Percentiles rank a stretch among this genome's conserved stretches.
phyloP scores from a whole-genome alignment of 2,329 filamentous ascomycete species.

The Alternaria arbusti region DNA sequence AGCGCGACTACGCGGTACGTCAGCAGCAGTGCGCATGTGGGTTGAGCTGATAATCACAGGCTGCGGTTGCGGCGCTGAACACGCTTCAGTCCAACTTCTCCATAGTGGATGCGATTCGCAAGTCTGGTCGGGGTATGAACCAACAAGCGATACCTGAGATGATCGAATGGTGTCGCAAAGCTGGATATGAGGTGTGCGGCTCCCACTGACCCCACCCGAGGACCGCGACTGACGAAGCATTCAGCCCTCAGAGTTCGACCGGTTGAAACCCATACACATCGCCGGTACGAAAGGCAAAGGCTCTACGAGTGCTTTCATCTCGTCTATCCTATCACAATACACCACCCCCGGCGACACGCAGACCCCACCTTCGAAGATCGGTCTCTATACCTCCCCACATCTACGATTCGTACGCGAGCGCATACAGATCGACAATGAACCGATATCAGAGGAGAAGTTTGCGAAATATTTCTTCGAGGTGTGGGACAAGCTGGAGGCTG shows the following conservation, averaged over 20 bases:
- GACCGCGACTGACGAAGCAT: conserved; percentile 11
- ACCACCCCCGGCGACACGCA: conserved; percentile 45
- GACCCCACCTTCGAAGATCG: conserved; percentile 62
- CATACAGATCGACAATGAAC: conserved; percentile 77
- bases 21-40: background rate
- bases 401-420: conserved; percentile 83
- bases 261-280: conserved; percentile 75
- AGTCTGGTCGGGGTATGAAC: conserved; percentile 76
- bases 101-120: conserved; percentile 76
- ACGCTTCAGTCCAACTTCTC: conserved; percentile 80
- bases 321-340: conserved; percentile 75
- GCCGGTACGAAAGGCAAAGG: conserved; percentile 96
- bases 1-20: conserved; percentile 46
- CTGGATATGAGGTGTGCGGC: conserved; percentile 73
- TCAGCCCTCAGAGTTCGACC: conserved; percentile 67
- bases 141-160: conserved; percentile 81
- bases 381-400: conserved; percentile 86
- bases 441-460: conserved; percentile 72
- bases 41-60: conserved; percentile 50
- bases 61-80: conserved; percentile 76
- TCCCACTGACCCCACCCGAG: conserved; percentile 11
- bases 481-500: conserved; percentile 72
- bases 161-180: conserved; percentile 74
- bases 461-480: conserved; percentile 81
- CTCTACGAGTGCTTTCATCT: conserved; percentile 83